Base-by-base conservation (phyloP, 2,329 filamentous ascomycete species). In the Penicillium sp. region DNA sequence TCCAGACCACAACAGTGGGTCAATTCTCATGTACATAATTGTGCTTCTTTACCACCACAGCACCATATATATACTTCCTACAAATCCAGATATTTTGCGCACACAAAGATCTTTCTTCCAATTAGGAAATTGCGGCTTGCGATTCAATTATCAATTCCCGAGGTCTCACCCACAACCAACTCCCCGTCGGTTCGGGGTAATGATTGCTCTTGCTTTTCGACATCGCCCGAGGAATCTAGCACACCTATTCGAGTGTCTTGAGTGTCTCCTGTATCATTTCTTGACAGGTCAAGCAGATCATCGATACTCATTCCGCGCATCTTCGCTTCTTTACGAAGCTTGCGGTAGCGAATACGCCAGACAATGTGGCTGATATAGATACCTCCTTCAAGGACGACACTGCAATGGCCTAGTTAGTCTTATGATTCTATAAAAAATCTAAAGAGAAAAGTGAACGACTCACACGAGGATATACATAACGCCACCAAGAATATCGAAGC, bases 401-500 rank as follows among this genome's bases (percentile, higher is more conserved):
- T 86, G 56, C 22, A 11, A 16, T 45, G 24, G 45, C 22, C 4
- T 46, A 33, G n/a, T 53, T 37, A 53, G 49, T 22, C 5, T 3
- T 29, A 19, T 21, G 1, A n/a, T 31, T 21, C 14, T 13, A 16
- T 24, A 2, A 4, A 1, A n/a, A 5, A 39, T n/a, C 2, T 6
- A 33, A 39, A 7, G 10, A 7, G 29, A 1, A 10, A 33, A 33
- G 27, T 22, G 3, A 41, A 41, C 5, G 10, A 70, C 81, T 73
- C 74, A 85, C 83, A 83, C 84, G 8, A 84, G 70, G 50, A 86
- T 83, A 65, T 88, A 88, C 57, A 86, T 69, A 2, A 84, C 76
- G 0, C 84, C 84, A 3, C 85, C 86, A 0, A 88, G 72, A 5
- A 84, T 72, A 65, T 88, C 86, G 63, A 88, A 87, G 2, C 78